phyloP scores from a whole-genome alignment of 78 protist species.

The Dictyostelium firmibasis region DNA sequence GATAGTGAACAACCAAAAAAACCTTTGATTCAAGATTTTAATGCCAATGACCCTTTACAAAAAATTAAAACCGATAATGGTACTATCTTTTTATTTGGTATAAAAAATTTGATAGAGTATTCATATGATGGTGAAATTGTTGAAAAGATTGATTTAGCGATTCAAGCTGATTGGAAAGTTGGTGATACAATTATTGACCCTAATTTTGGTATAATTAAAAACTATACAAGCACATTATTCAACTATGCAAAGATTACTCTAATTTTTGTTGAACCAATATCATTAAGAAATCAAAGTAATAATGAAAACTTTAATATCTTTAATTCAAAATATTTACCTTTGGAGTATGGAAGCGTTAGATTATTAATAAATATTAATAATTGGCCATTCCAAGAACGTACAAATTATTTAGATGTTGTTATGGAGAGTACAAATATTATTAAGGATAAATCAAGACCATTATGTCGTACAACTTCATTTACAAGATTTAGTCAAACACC shows the following conservation, averaged over 20 bases:
- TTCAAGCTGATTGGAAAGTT: neutral
- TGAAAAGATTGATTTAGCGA: neutral
- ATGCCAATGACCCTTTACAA: neutral
- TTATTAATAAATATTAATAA: neutral
- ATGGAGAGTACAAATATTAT: neutral
- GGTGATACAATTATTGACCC: neutral
- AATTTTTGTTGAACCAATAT: neutral
- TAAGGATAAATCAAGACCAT: neutral
- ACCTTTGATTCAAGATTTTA: neutral
- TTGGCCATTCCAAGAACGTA: neutral
- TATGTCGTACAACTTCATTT: neutral
- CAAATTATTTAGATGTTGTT: neutral
- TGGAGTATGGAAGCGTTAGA: neutral
- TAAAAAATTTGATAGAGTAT: neutral
- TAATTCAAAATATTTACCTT: neutral
- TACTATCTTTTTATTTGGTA: neutral
- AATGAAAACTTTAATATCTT: neutral
- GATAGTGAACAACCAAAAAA: neutral
- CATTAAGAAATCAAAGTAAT: neutral
- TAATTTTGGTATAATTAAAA: neutral
- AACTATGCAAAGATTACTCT: neutral
- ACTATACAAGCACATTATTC: neutral
- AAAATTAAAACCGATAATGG: conserved; percentile 1
- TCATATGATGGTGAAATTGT: neutral
- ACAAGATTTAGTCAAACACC: neutral